Evolutionary conservation across 352 stramenopile species (phyloP).

Genomic region (Phytopythium oedochilum): DNA sequence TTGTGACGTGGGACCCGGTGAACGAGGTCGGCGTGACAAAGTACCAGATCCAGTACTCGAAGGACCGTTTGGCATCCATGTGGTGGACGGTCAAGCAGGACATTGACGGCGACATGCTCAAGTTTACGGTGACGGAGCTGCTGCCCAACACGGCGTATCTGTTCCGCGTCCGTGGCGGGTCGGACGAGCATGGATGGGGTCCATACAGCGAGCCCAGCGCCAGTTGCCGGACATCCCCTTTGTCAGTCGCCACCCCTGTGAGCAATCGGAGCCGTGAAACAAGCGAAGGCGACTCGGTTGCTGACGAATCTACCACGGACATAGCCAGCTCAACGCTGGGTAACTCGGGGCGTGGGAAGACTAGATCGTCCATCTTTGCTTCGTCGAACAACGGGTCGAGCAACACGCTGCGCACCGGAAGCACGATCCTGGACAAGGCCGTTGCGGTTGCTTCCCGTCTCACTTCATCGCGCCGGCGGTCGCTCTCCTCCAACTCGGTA

Average conservation of each 20-base stretch:
- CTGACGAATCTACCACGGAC: neutral
- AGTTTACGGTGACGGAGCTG: conserved; percentile 52
- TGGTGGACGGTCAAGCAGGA: conserved; percentile 79
- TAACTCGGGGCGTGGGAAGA: neutral
- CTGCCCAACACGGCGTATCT: conserved; percentile 57
- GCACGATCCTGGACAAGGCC: conserved; percentile 67
- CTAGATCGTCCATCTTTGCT: conserved; percentile 6
- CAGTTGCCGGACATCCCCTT: conserved; percentile 43
- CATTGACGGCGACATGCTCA: conserved; percentile 44
- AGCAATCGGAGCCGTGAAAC: conserved; percentile 5
- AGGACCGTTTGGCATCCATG: conserved; percentile 73
- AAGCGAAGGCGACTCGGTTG: conserved; percentile 18
- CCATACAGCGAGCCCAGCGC: conserved; percentile 70
- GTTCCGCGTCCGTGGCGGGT: conserved; percentile 63
- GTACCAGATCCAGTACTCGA: conserved; percentile 82
- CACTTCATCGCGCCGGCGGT: conserved; percentile 17
- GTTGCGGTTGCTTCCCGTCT: conserved; percentile 60
- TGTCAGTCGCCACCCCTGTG: conserved; percentile 8
- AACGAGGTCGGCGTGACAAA: conserved; percentile 50
- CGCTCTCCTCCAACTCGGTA: conserved; percentile 23
- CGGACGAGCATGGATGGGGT: conserved; percentile 53
- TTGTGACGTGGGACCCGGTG: conserved; percentile 69
- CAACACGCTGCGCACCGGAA: conserved; percentile 45
- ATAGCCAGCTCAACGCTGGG: neutral
- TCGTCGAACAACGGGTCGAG: conserved; percentile 1